phyloP scores from a whole-genome alignment of 108 stramenopile genomes.

The Fistulifera pelliculosa region DNA sequence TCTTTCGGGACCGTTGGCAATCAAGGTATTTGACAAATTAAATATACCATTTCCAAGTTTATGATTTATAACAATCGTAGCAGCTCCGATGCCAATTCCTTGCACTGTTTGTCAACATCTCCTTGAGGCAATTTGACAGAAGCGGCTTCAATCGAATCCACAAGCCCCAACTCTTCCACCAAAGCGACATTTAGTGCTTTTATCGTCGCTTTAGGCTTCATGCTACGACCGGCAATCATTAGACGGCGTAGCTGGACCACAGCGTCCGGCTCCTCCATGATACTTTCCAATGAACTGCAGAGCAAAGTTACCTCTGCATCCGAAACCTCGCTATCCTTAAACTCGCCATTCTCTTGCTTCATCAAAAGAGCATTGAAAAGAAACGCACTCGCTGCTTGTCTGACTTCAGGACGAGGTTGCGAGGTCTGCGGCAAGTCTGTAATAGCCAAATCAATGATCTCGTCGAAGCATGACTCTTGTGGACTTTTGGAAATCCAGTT shows the following conservation, averaged over 20 bases:
- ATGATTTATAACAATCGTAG: no score
- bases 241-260: slow-evolving; percentile 29
- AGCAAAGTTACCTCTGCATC: slow-evolving; percentile 44
- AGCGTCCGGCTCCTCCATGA: slow-evolving; percentile 39
- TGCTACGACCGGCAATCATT: slow-evolving; percentile 14
- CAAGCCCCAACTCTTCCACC: slow-evolving; percentile 18
- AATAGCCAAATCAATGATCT: slow-evolving; percentile 3
- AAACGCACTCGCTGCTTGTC: slow-evolving; percentile 52
- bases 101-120: no score
- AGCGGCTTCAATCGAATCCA: not conserved
- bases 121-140: no score
- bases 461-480: slow-evolving; percentile 1
- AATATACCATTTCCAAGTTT: no score
- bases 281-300: slow-evolving; percentile 40
- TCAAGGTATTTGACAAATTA: no score
- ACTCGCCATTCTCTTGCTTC: not conserved
- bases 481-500: not conserved
- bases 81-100: no score
- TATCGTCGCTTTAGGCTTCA: slow-evolving; percentile 4
- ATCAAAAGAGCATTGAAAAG: slow-evolving; percentile 37
- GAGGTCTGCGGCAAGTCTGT: not conserved
- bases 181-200: not conserved
- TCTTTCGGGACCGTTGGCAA: no score
- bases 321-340: slow-evolving; percentile 25
- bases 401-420: slow-evolving; percentile 16